Evolutionary conservation across 306 rosid genomes (phyloP).

Genomic region (Sophora flavescens): DNA sequence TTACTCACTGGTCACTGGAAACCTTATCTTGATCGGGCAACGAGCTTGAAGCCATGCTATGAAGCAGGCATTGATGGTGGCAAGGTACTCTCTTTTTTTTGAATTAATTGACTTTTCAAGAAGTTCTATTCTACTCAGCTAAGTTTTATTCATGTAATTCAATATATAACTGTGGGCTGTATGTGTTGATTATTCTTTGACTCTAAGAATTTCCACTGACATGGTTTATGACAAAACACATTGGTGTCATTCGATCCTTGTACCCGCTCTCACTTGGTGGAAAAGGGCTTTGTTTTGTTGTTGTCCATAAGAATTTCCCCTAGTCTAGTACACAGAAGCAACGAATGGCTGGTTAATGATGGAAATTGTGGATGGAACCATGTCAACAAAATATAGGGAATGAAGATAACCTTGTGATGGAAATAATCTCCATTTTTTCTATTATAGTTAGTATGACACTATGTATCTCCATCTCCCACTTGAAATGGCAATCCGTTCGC

Average conservation of each 20-base stretch:
- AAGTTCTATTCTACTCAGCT: constrained; percentile 7
- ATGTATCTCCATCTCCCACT: not conserved
- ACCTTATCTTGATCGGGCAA: constrained; percentile 96
- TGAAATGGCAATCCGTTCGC: not conserved
- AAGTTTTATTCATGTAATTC: not conserved
- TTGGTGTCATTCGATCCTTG: not conserved
- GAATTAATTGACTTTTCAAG: constrained; percentile 24
- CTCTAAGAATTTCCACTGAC: not conserved
- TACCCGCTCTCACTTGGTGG: not conserved
- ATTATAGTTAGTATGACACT: not conserved
- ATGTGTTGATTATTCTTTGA: not conserved
- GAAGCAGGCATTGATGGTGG: constrained; percentile 94
- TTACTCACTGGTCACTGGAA: constrained; percentile 97
- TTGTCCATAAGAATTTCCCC: no score
- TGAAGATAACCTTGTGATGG: not conserved
- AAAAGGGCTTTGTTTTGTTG: no score
- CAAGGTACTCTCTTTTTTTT: constrained; percentile 66
- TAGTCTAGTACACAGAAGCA: constrained; percentile 6
- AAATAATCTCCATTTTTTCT: not conserved
- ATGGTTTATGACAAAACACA: not conserved
- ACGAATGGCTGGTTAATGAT: not conserved
- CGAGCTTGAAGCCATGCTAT: constrained; percentile 94
- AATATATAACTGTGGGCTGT: not conserved
- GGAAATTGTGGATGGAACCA: not conserved
- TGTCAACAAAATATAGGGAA: constrained; percentile 18